phyloP scores from a whole-genome alignment of 2,329 filamentous ascomycete species.

The Monascus ruber region DNA sequence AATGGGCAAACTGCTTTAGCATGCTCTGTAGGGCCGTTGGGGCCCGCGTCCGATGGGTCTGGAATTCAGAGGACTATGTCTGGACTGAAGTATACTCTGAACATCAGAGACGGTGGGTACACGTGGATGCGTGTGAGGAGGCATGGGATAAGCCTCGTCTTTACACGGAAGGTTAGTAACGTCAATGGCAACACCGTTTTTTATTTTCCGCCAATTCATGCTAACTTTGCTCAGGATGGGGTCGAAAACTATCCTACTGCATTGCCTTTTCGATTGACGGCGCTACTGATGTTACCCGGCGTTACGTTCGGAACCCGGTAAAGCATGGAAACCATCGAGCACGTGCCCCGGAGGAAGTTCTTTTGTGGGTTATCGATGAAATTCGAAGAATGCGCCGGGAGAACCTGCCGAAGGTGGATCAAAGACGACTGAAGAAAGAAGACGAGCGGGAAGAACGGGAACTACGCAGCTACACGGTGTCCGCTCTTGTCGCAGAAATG shows the following conservation, averaged over 20 bases:
- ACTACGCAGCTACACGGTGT: constrained; percentile 33
- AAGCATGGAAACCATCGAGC: constrained; percentile 59
- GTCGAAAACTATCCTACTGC: constrained; percentile 93
- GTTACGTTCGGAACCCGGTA: constrained; percentile 46
- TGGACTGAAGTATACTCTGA: constrained; percentile 98
- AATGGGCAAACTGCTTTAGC: constrained; percentile 98
- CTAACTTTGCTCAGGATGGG: constrained; percentile 54
- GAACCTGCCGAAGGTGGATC: constrained; percentile 69
- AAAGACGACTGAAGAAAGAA: constrained; percentile 38
- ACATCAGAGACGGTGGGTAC: constrained; percentile 88
- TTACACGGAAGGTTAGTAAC: constrained; percentile 64
- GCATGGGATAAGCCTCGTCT: constrained; percentile 88
- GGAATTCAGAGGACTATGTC: constrained; percentile 94
- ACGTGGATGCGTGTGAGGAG: constrained; percentile 89
- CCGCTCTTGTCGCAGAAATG: constrained; percentile 35
- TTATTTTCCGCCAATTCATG: constrained; percentile 2
- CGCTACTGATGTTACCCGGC: constrained; percentile 55
- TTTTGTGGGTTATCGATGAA: constrained; percentile 84
- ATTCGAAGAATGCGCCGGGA: constrained; percentile 73
- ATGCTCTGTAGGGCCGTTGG: constrained; percentile 94
- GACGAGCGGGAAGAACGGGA: constrained; percentile 40
- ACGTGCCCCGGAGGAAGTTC: constrained; percentile 74
- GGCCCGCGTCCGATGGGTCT: constrained; percentile 87
- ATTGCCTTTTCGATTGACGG: constrained; percentile 91
- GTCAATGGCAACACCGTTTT: not conserved